Evolutionary conservation across 495 filamentous ascomycete genomes (phyloP).

Genomic region (Saxophila tyrrhenica): DNA sequence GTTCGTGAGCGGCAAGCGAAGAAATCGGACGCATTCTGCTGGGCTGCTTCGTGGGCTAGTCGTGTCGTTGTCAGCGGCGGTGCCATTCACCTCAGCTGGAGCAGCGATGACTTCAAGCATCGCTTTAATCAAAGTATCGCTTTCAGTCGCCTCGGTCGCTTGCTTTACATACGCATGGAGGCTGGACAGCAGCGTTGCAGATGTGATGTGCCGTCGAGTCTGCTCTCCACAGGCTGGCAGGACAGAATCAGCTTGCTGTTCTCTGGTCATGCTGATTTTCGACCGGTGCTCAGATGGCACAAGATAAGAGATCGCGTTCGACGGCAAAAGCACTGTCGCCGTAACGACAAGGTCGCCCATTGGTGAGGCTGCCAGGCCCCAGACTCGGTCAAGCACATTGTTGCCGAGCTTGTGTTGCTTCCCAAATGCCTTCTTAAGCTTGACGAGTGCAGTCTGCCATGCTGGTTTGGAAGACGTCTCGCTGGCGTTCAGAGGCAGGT

Average conservation of each 20-base stretch:
- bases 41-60: background rate
- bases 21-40: background rate
- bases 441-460: constrained; percentile 17
- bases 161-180: background rate
- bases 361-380: constrained; percentile 38
- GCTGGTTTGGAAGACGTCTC: background rate
- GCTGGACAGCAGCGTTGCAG: background rate
- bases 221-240: background rate
- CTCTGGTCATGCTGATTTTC: constrained; percentile 22
- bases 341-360: constrained; percentile 31
- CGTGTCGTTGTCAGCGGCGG: no score
- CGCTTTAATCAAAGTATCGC: background rate
- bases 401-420: constrained; percentile 37
- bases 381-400: constrained; percentile 34
- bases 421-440: constrained; percentile 28
- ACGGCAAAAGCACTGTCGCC: constrained; percentile 39
- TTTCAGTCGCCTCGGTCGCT: background rate
- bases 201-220: background rate
- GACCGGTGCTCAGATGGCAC: constrained; percentile 31
- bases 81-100: no score
- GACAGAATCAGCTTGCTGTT: background rate
- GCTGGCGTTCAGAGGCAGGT: constrained; percentile 2
- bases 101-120: background rate
- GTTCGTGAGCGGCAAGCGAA: background rate
- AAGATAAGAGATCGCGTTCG: constrained; percentile 43